Base-by-base conservation (phyloP, 805 yeast species). In the Metschnikowia sp. region DNA sequence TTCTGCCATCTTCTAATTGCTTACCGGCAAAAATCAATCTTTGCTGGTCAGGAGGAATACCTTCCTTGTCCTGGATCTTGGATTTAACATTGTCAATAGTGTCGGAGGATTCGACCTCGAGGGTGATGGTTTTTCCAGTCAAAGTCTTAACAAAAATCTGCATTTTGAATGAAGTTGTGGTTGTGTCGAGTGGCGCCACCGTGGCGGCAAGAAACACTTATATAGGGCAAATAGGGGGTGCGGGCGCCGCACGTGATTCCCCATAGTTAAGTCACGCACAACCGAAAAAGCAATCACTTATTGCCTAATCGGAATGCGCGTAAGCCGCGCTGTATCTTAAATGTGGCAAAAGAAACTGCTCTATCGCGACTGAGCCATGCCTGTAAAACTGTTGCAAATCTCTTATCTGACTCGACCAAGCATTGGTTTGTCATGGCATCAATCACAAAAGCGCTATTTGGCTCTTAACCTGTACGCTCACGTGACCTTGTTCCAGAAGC, bases 21-120 rank as follows among this genome's bases (percentile, higher is more conserved):
- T 89, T 90, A 82, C 97, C 97, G 64, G 97, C 97, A 65, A 90
- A 91, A 78, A 91, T 89, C 65, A 90, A 83, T 78, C 97, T 85
- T 78, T 90, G 97, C 75, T 90, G 96, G 75, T 89, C 97, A 62
- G 96, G 96, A 72, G 97, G 97, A 65, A 90, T 89, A 68, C 97
- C 97, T 74, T 90, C 96, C 78, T 88, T 89, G 80, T 89, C 97
- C 81, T 88, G 96, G 70, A 91, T 90, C 82, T 90, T 90, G 65
- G 95, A 79, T 81, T 89, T 91, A 78, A 77, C 81, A 55, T 88
- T 89, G 82, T 90, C 97, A 69, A 92, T 89, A 54, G 97, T 89
- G 82, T 91, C 97, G 52, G 96, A 88, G 56, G 97, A 89, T 79
- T 90, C 97, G 61, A 89, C 97, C 79, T 91, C 97, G 60, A 90